Evolutionary conservation across 2,329 filamentous ascomycete species (phyloP).

Genomic region (Ascocoryne sarcoides): DNA sequence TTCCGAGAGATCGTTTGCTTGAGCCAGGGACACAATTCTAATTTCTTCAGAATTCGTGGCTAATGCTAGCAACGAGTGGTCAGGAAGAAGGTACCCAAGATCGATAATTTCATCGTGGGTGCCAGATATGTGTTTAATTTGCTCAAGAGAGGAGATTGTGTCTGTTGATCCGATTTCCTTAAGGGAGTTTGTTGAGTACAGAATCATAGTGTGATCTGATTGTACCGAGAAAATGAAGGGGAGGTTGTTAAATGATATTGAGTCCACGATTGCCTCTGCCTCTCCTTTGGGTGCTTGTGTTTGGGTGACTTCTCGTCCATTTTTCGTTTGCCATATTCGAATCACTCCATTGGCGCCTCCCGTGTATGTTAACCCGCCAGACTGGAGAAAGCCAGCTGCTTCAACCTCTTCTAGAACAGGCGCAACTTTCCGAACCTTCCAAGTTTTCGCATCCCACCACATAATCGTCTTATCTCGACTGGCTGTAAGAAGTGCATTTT

Average conservation of each 20-base stretch:
- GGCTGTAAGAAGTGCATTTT: conserved; percentile 71
- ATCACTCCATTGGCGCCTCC: conserved; percentile 77
- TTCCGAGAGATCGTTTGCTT: conserved; percentile 24
- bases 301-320: conserved; percentile 68
- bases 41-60: conserved; percentile 95
- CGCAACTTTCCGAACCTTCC: conserved; percentile 73
- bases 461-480: conserved; percentile 91
- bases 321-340: conserved; percentile 73
- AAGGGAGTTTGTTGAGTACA: conserved; percentile 53
- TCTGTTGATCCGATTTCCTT: conserved; percentile 27
- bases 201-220: conserved; percentile 76
- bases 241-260: conserved; percentile 56
- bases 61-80: conserved; percentile 74
- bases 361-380: conserved; percentile 67
- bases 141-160: conserved; percentile 29
- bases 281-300: conserved; percentile 57
- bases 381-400: conserved; percentile 66
- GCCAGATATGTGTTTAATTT: conserved; percentile 74
- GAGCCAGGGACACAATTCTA: conserved; percentile 66
- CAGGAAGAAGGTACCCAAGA: conserved; percentile 72
- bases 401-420: conserved; percentile 83
- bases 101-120: conserved; percentile 98
- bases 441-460: conserved; percentile 79
- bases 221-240: conserved; percentile 74
- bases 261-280: conserved; percentile 60